A percentile compares a stretch with the other conserved stretches of the same genome.
Conservation (phyloP, 768 basidiomycete genomes). For the Suillus discolor region DNA sequence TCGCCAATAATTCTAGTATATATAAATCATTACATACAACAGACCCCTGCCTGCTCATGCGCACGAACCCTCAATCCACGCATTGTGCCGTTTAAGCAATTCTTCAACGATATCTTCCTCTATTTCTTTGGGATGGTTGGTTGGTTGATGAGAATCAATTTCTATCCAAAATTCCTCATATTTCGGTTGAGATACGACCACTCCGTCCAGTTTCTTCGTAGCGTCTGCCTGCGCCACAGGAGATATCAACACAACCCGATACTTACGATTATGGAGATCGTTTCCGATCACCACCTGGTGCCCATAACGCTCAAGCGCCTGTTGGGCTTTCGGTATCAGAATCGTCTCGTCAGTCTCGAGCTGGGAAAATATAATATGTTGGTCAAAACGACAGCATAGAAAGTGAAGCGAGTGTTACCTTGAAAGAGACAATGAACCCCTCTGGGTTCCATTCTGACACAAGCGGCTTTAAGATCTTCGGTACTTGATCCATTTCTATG, state of each 20-base stretch:
- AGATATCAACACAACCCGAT: constrained; percentile 91
- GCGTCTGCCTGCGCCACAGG: constrained; percentile 28
- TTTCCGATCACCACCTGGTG: constrained; percentile 98
- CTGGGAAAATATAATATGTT: constrained; percentile 41
- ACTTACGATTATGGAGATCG: constrained; percentile 88
- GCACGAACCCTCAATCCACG: constrained; percentile 60
- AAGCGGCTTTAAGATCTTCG: constrained; percentile 91
- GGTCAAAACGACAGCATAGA: neutral
- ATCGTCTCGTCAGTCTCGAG: constrained; percentile 88
- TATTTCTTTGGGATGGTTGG: constrained; percentile 67
- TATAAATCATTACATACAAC: constrained; percentile 7
- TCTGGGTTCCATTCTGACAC: constrained; percentile 92
- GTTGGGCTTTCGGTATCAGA: constrained; percentile 87
- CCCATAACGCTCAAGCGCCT: constrained; percentile 89
- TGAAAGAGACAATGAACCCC: constrained; percentile 96
- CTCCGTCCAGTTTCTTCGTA: constrained; percentile 20
- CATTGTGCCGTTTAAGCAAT: constrained; percentile 70
- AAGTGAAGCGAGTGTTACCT: constrained; percentile 51
- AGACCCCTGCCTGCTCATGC: neutral
- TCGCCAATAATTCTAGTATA: neutral
- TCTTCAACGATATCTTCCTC: constrained; percentile 88
- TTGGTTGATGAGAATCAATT: constrained; percentile 47
- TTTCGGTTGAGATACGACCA: constrained; percentile 16
- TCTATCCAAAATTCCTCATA: constrained; percentile 68
- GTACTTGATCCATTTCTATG: constrained; percentile 99